Percentiles rank a stretch among this genome's conserved stretches.
Evolutionary conservation across 1,284 basidiomycete genomes (phyloP).

Genomic region (Waitea zeae): DNA sequence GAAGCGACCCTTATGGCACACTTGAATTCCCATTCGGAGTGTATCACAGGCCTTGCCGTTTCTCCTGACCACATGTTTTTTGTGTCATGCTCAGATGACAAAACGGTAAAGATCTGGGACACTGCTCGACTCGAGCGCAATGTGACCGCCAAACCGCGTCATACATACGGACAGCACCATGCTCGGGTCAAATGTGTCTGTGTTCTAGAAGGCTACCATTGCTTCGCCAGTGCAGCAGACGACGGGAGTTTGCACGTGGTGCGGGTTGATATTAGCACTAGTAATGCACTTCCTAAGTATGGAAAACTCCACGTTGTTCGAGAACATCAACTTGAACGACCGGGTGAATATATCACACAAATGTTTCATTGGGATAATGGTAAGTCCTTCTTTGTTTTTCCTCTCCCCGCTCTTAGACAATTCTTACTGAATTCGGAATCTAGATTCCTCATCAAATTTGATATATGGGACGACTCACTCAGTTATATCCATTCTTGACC

Average conservation of each 20-base stretch:
- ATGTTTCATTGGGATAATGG: constrained; percentile 66
- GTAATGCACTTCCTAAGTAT: constrained; percentile 61
- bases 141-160: constrained; percentile 60
- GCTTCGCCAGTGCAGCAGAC: constrained; percentile 76
- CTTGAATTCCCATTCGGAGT: constrained; percentile 69
- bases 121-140: constrained; percentile 65
- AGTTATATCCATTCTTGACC: constrained; percentile 62
- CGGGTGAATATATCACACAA: constrained; percentile 62
- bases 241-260: constrained; percentile 78
- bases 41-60: constrained; percentile 69
- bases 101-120: constrained; percentile 76
- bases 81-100: constrained; percentile 76
- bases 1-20: constrained; percentile 75
- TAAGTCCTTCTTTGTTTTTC: constrained; percentile 13
- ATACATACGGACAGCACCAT: constrained; percentile 66
- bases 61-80: constrained; percentile 94
- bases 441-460: constrained; percentile 57
- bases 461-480: constrained; percentile 78
- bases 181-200: constrained; percentile 69
- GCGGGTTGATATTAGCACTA: constrained; percentile 54
- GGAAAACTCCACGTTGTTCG: constrained; percentile 59
- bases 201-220: constrained; percentile 70
- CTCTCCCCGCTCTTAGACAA: constrained; percentile 11
- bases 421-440: not conserved
- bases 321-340: constrained; percentile 49